phyloP scores from a whole-genome alignment of 2,329 filamentous ascomycete species.

The Hawksworthiomyces lignivorus region DNA sequence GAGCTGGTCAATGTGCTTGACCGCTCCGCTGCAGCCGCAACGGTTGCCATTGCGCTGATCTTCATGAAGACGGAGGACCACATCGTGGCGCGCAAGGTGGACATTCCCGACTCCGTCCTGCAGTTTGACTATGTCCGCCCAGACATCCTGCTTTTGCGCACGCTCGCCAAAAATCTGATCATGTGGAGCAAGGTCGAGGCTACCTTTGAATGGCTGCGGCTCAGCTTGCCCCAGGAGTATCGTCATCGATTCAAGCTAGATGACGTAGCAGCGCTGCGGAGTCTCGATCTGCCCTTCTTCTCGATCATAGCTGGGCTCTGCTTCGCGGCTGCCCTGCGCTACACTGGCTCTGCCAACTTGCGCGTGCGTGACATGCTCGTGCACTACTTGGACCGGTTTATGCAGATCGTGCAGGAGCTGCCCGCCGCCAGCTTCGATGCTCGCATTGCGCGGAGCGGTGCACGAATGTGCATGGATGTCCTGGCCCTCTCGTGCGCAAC shows the following conservation, averaged over 20 bases:
- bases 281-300: slow-evolving; percentile 83
- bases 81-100: slow-evolving; percentile 81
- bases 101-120: slow-evolving; percentile 80
- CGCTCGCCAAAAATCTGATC: slow-evolving; percentile 82
- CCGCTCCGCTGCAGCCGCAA: slow-evolving; percentile 85
- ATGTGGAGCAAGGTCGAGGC: slow-evolving; percentile 82
- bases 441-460: slow-evolving; percentile 72
- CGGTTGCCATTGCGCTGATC: slow-evolving; percentile 81
- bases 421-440: slow-evolving; percentile 62
- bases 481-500: slow-evolving; percentile 74
- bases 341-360: slow-evolving; percentile 62
- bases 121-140: slow-evolving; percentile 96
- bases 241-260: slow-evolving; percentile 53
- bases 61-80: slow-evolving; percentile 96
- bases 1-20: slow-evolving; percentile 89
- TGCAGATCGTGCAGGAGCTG: slow-evolving; percentile 60
- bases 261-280: slow-evolving; percentile 56
- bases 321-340: slow-evolving; percentile 68
- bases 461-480: slow-evolving; percentile 85
- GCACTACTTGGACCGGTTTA: slow-evolving; percentile 78
- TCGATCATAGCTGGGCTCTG: slow-evolving; percentile 86
- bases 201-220: slow-evolving; percentile 64
- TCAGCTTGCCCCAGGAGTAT: slow-evolving; percentile 65
- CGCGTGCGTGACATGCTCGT: slow-evolving; percentile 74
- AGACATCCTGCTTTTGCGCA: slow-evolving; percentile 84